Evolutionary conservation across 2,329 filamentous ascomycete species (phyloP), one percentile per base, ranked within the genome.

Genomic region (Claviceps africana): DNA sequence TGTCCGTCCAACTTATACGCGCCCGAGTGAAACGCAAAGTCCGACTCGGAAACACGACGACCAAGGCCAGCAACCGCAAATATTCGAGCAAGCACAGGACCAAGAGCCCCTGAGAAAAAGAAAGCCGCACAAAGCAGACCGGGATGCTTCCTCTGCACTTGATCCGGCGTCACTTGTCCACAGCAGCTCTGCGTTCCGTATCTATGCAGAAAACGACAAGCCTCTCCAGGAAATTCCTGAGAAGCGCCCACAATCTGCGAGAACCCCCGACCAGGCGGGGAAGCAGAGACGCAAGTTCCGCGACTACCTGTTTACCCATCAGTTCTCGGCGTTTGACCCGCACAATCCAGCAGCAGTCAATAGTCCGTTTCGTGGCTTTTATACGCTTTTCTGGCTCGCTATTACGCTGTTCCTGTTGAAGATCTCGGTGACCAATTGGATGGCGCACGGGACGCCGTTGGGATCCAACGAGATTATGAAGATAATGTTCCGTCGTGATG

Each of bases 321-420:
- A 83, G 55, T 86, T 88, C 60, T 86, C 83, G 6, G 76, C 82
- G 0, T 89, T 90, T 63, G 86, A 90, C 64, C 75, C 82, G 11
- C 81, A 86, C 57, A 89, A 88, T 60, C 73, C 76, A 5, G 69
- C 70, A 1, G 77, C 79, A 2, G 75, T 77, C 3, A 80, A 82
- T 47, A 87, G 81, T 43, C 82, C 82, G 0, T 90, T 89, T 59
- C 80, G 85, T 62, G 86, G 86, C 31, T 90, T 90, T 69, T 89
- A 86, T 61, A 86, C 82, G 0, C 70, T 91, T 0, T 88, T 88
- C 64, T 90, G 86, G 85, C 75, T 88, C 47, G 75, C 76, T 9
- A 80, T 88, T 56, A 75, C 77, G 7, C 64, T 89, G 44, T 75
- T 85, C 58, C 76, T 88, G 53, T 60, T 85, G 35, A 81, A 81